Conservation (phyloP, 257 asterid species). For the Echites panduratus region DNA sequence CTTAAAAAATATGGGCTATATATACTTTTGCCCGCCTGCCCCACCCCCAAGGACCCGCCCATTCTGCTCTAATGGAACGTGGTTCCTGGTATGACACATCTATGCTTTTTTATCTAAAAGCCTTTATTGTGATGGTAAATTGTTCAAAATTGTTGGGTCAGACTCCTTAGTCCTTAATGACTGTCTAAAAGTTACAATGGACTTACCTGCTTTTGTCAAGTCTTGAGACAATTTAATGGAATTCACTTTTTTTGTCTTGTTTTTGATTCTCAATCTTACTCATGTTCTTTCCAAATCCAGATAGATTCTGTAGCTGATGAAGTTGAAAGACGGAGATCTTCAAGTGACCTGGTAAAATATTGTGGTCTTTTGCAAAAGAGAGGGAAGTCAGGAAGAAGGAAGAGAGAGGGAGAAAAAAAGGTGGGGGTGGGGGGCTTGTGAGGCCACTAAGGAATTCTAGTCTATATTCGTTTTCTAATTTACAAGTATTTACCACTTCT, state of each 20-base stretch:
- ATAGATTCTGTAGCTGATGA: slow-evolving; percentile 91
- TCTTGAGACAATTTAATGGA: background rate
- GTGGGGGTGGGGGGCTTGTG: background rate
- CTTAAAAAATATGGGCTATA: too few relatives aligned
- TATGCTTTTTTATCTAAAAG: background rate
- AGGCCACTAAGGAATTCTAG: background rate
- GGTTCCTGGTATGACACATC: background rate
- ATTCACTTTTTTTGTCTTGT: background rate
- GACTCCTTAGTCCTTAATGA: background rate
- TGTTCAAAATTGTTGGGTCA: background rate
- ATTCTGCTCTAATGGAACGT: background rate
- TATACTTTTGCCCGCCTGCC: too few relatives aligned
- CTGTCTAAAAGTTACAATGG: background rate
- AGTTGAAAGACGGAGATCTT: slow-evolving; percentile 67
- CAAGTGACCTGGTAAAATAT: slow-evolving; percentile 63
- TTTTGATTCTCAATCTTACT: slow-evolving; percentile 9
- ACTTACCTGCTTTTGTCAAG: background rate
- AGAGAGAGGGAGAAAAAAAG: background rate
- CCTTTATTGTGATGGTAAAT: background rate
- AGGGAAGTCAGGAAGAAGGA: background rate
- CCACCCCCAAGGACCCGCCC: too few relatives aligned
- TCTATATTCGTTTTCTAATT: background rate
- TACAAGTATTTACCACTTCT: background rate
- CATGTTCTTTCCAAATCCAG: slow-evolving; percentile 32
- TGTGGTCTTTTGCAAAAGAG: slow-evolving; percentile 7